These are phyloP conservation scores for Globisporangium viniferum DNA, from an alignment of 352 stramenopile genomes.

Conservation along the genomic window DNA sequence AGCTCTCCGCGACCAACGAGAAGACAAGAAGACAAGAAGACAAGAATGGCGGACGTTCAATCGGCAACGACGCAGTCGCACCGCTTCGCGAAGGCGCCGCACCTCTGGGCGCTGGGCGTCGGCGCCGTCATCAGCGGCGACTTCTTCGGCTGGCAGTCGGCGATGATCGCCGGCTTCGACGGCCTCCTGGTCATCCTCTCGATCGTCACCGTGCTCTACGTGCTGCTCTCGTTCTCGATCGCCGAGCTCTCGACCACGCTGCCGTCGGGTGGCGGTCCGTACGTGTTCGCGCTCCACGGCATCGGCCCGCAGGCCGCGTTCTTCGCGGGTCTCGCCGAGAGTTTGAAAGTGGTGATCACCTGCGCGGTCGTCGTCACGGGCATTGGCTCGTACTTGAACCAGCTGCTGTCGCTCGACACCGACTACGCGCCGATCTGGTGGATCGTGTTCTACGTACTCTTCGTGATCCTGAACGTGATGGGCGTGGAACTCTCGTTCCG, in stretches of 20 bases:
- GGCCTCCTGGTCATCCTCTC: conserved; percentile 56
- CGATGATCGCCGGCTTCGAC: conserved; percentile 51
- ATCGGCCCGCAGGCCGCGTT: conserved; percentile 51
- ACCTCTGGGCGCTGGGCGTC: conserved; percentile 58
- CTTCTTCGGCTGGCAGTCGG: conserved; percentile 67
- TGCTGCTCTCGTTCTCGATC: conserved; percentile 69
- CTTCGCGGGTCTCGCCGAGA: conserved; percentile 61
- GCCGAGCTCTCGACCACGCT: conserved; percentile 61
- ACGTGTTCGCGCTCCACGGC: conserved; percentile 63
- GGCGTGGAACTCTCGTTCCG: conserved; percentile 66
- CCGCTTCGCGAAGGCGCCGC: conserved; percentile 49
- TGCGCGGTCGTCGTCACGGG: conserved; percentile 56
- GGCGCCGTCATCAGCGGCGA: conserved; percentile 54
- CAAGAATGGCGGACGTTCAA: conserved; percentile 7
- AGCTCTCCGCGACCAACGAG: neutral
- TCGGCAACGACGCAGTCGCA: conserved; percentile 9
- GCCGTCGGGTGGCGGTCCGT: conserved; percentile 48
- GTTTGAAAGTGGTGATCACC: conserved; percentile 69
- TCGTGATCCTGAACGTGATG: conserved; percentile 56
- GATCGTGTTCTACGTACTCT: conserved; percentile 59
- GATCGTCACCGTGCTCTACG: conserved; percentile 58
- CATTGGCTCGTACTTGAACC: conserved; percentile 68
- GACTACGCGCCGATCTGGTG: conserved; percentile 51
- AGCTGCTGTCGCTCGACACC: conserved; percentile 38
- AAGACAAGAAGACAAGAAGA: neutral